These are phyloP conservation scores for Yamadazyma membranifaciens DNA, from an alignment of 1,139 yeast genomes.

Conservation along the genomic window DNA sequence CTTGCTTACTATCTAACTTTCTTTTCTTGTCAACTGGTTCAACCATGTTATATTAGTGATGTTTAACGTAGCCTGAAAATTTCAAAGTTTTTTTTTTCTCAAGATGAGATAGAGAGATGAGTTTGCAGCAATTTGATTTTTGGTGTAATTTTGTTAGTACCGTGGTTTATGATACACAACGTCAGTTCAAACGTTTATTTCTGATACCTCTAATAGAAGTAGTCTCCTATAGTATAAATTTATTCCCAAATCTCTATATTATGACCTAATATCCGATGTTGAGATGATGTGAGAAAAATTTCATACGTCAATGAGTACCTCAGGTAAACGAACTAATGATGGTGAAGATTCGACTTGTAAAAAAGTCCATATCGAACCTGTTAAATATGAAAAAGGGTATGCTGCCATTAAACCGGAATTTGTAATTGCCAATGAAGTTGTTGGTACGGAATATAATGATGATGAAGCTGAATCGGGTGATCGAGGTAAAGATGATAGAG, in stretches of 20 bases:
- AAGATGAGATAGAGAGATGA: conserved; percentile 5
- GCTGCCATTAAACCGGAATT: conserved; percentile 68
- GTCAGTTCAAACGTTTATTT: too few relatives aligned
- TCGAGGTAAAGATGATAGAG: conserved; percentile 29
- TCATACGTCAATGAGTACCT: conserved; percentile 5
- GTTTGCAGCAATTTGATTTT: background rate
- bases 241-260: too few relatives aligned
- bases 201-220: too few relatives aligned
- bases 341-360: conserved; percentile 19
- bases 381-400: conserved; percentile 44
- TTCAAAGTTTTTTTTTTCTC: background rate
- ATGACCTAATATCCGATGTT: too few relatives aligned
- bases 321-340: conserved; percentile 21
- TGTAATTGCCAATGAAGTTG: conserved; percentile 29
- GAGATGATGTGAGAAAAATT: too few relatives aligned
- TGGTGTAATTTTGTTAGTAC: background rate
- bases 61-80: background rate
- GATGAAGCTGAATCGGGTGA: conserved; percentile 50
- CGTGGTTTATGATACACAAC: too few relatives aligned
- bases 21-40: conserved; percentile 34
- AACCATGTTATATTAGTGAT: conserved; percentile 20
- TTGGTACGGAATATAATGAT: conserved; percentile 46
- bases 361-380: conserved; percentile 19
- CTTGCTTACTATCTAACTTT: conserved; percentile 17
- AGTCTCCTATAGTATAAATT: too few relatives aligned